Conservation (phyloP, 225 moss, liverwort and hornwort species). For the Polytrichum formosum region DNA sequence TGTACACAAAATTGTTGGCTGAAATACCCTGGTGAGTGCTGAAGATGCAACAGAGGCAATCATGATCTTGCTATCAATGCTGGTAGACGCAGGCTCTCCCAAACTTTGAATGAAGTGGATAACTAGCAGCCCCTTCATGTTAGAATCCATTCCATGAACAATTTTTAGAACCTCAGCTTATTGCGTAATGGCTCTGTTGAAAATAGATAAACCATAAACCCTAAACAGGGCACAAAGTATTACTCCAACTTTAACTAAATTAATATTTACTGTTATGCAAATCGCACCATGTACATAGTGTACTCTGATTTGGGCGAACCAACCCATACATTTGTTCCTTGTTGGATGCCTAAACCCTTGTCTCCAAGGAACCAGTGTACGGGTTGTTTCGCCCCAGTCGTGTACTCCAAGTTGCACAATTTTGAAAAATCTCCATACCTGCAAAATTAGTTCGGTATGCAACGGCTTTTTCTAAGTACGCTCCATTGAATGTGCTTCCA, state of each 20-base stretch:
- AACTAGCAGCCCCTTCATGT: slow-evolving; percentile 64
- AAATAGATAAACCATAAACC: too few relatives aligned
- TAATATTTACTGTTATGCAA: too few relatives aligned
- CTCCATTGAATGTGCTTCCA: slow-evolving; percentile 96
- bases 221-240: too few relatives aligned
- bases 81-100: slow-evolving; percentile 42
- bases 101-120: slow-evolving; percentile 71
- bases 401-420: too few relatives aligned
- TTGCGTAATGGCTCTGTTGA: too few relatives aligned
- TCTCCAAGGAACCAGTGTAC: too few relatives aligned
- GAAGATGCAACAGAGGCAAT: slow-evolving; percentile 59
- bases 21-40: slow-evolving; percentile 66
- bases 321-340: too few relatives aligned
- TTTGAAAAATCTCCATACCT: slow-evolving; percentile 33
- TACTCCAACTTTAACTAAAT: too few relatives aligned
- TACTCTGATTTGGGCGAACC: too few relatives aligned
- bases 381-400: too few relatives aligned
- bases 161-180: slow-evolving; percentile 9
- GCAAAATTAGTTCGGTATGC: slow-evolving; percentile 86
- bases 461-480: slow-evolving; percentile 96
- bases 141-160: slow-evolving; percentile 10
- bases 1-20: neutral
- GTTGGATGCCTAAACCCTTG: too few relatives aligned
- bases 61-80: slow-evolving; percentile 38
- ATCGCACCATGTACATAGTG: too few relatives aligned